These are phyloP conservation scores for Phyllosticta citrichinensis DNA, from an alignment of 2,329 filamentous ascomycete genomes.

Conservation along the genomic window DNA sequence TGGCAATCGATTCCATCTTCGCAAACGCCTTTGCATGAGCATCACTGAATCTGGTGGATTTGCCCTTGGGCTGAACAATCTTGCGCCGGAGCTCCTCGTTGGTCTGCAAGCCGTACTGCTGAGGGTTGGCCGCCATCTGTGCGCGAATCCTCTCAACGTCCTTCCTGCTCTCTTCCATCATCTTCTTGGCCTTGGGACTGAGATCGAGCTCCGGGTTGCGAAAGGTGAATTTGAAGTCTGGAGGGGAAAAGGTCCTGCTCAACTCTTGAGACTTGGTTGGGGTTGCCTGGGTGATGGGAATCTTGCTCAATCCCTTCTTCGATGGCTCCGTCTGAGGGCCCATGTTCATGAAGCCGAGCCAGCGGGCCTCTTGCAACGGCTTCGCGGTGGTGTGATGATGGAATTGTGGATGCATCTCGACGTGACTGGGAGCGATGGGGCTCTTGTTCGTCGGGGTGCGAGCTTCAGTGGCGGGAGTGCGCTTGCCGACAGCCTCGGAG, in stretches of 20 bases:
- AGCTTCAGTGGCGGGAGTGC: slow-evolving; percentile 11
- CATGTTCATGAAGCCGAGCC: slow-evolving; percentile 67
- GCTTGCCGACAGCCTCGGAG: neutral
- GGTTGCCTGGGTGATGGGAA: slow-evolving; percentile 45
- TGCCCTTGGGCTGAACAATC: slow-evolving; percentile 72
- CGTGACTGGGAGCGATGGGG: slow-evolving; percentile 57
- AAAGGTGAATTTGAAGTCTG: slow-evolving; percentile 57
- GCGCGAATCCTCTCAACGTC: slow-evolving; percentile 63
- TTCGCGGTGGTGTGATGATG: slow-evolving; percentile 65
- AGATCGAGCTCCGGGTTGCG: slow-evolving; percentile 46
- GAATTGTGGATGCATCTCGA: slow-evolving; percentile 88
- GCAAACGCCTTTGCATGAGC: slow-evolving; percentile 82
- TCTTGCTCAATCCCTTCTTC: slow-evolving; percentile 27
- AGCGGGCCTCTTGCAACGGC: slow-evolving; percentile 66
- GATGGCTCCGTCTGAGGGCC: slow-evolving; percentile 44
- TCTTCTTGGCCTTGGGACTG: slow-evolving; percentile 49
- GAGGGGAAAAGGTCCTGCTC: slow-evolving; percentile 21
- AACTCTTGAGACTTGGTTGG: slow-evolving; percentile 45
- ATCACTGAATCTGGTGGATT: slow-evolving; percentile 69
- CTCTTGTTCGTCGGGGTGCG: slow-evolving; percentile 51
- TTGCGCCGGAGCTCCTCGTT: slow-evolving; percentile 47
- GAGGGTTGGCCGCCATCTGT: slow-evolving; percentile 51
- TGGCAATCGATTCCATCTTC: slow-evolving; percentile 95
- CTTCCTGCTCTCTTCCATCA: slow-evolving; percentile 59
- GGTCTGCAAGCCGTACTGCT: slow-evolving; percentile 25